Base-by-base conservation (phyloP, 768 basidiomycete species). In the Pholiota conissans region DNA sequence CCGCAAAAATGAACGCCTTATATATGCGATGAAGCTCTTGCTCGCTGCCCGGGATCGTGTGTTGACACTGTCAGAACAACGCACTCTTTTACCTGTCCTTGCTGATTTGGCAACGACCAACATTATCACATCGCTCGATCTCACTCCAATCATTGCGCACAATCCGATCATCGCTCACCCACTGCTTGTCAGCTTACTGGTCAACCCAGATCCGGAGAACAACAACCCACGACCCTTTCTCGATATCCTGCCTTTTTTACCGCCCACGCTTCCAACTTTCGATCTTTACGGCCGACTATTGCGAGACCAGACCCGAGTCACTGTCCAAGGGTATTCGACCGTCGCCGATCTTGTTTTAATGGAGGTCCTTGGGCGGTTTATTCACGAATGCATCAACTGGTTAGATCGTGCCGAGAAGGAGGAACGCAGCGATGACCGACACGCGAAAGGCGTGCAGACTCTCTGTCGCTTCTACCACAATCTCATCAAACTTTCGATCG, bases 381-480 rank as follows among this genome's bases (percentile, higher is more conserved):
- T 92, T 30, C 86, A 88, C 58, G 84, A 85, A 60, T 75, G 82
- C 59, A 87, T 90, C 61, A 77, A 77, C 35, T 89, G 88, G 77
- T 74, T 93, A 14, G 90, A 91, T 55, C 74, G 70, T 22, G 87
- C 87, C 2, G 89, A 92, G 66, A 73, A 74, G 49, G 86, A 91
- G 52, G 87, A 90, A 67, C 76, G 78, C 29, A 88, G 83, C 56
- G 90, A 91, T 60, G 89, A 91, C 67, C 82, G 86, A 22, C 86
- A 86, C 63, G 79, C 85, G 5, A 86, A 85, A 65, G 88, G 87
- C 11, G 83, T 89, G 28, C 83, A 84, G 68, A 86, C 89, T 64
- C 77, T 91, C 29, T 91, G 88, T 69, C 85, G 90, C 10, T 92
- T 92, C 70, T 92, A 86, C 68, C 73, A 74, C 58, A 86, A 89